Base-by-base conservation (phyloP, 306 rosid genomes). In the Inga leiocalycina region DNA sequence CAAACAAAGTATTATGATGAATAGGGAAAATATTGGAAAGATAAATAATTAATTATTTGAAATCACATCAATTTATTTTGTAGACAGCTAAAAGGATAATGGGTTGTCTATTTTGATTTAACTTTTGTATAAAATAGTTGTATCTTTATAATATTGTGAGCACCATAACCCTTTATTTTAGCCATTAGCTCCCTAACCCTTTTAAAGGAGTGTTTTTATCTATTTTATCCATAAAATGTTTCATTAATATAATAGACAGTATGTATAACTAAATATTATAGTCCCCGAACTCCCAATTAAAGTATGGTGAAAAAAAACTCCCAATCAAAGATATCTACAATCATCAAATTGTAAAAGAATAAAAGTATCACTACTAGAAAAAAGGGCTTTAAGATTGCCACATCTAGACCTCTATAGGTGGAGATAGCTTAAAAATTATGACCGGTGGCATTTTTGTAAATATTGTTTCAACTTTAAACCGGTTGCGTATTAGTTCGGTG, bases 401-500 rank as follows among this genome's bases (percentile, higher is more conserved):
- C 1, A 39, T 39, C 41, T 39, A 39, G 43, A 39, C 8, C 43
- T 39, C 1, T 39, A 39, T 39, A 39, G 43, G 8, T 0, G 1
- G 0, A 39, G 43, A 39, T 0, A 8, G 1, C 6, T 39, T 39
- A 6, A 39, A 5, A 39, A 39, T 6, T 1, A 39, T 39, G 8
- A 39, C 6, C 8, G 0, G 7, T 0, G 41, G 8, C 7, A 37
- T 5, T 37, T 37, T 37, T 37, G 41, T 37, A 37, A 37, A 39
- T 39, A 39, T 6, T 1, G 2, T 39, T 39, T 39, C 43, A 39
- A 39, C 8, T 39, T 39, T 39, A 39, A 6, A 5, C 1, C 8
- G 1, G 1, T 39, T 1, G 0, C 8, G 8, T 1, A 39, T 39
- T 39, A 39, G 0, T 39, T 6, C 2, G 8, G 0, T 39, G 43